A percentile compares a stretch with the other conserved stretches of the same genome.
phyloP scores from a whole-genome alignment of 768 basidiomycete genomes.

The Serendipita sp. region DNA sequence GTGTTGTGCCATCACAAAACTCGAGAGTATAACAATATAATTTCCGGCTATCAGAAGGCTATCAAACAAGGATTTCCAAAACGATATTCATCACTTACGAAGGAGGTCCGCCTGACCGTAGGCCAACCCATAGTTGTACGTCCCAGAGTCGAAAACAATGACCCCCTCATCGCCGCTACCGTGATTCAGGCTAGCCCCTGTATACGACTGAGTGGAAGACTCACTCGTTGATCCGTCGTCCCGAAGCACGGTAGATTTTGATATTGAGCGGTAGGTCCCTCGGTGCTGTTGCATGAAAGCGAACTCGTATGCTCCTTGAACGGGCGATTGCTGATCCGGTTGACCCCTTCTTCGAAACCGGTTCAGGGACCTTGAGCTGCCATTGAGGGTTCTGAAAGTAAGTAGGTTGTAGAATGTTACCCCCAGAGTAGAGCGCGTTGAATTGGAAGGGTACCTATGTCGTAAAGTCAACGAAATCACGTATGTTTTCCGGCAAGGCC shows the following conservation, averaged over 20 bases:
- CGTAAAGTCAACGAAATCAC: not conserved
- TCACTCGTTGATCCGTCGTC: conserved; percentile 59
- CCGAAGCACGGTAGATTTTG: conserved; percentile 58
- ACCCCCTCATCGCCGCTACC: conserved; percentile 42
- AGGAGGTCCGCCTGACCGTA: conserved; percentile 34
- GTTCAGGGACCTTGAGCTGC: conserved; percentile 40
- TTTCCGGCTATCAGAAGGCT: conserved; percentile 38
- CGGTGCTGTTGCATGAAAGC: conserved; percentile 37
- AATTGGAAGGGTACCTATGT: not conserved
- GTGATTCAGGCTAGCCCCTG: conserved; percentile 21
- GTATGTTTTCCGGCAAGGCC: not conserved
- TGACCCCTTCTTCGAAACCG: conserved; percentile 5
- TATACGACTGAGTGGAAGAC: conserved; percentile 17
- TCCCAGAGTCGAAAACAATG: conserved; percentile 54
- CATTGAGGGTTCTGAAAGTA: conserved; percentile 91
- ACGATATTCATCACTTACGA: conserved; percentile 23
- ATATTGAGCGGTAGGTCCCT: conserved; percentile 62
- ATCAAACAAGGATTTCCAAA: conserved; percentile 11
- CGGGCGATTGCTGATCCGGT: not conserved
- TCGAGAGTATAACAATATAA: conserved; percentile 73
- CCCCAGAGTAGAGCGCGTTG: conserved; percentile 44
- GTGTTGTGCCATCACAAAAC: conserved; percentile 58
- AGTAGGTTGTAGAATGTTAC: conserved; percentile 62
- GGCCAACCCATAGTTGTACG: conserved; percentile 69
- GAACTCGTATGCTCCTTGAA: conserved; percentile 18